Conservation (phyloP, 306 rosid species). For the Luffa aegyptiaca region DNA sequence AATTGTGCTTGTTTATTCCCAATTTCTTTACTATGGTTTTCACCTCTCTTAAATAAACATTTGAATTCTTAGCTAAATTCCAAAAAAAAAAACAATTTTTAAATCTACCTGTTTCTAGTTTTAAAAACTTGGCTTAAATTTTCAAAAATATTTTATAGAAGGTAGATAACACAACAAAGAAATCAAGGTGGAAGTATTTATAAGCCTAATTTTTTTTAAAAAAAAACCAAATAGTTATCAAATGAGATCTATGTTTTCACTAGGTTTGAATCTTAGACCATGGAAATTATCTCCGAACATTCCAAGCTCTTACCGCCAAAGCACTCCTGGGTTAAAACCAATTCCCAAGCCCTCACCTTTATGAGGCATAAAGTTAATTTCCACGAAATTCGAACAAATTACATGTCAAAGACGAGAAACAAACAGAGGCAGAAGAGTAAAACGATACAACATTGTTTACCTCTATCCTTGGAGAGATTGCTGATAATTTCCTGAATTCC, state of each 20-base stretch:
- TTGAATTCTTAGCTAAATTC: no score
- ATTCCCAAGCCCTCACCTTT: background rate
- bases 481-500: conserved; percentile 86
- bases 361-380: background rate
- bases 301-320: background rate
- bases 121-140: no score
- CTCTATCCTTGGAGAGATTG: conserved; percentile 88
- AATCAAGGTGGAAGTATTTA: no score
- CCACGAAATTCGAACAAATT: background rate
- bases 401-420: background rate
- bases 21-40: no score
- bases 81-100: no score
- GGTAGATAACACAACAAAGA: no score
- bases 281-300: background rate
- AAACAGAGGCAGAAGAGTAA: background rate
- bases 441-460: conserved; percentile 11
- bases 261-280: background rate
- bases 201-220: no score
- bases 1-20: no score
- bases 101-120: no score
- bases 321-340: background rate
- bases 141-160: no score
- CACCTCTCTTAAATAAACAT: no score
- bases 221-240: no score
- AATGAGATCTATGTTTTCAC: background rate